Evolutionary conservation across 2,329 filamentous ascomycete species (phyloP), one percentile per base, ranked within the genome.

Genomic region (Blastomyces emzantsi): DNA sequence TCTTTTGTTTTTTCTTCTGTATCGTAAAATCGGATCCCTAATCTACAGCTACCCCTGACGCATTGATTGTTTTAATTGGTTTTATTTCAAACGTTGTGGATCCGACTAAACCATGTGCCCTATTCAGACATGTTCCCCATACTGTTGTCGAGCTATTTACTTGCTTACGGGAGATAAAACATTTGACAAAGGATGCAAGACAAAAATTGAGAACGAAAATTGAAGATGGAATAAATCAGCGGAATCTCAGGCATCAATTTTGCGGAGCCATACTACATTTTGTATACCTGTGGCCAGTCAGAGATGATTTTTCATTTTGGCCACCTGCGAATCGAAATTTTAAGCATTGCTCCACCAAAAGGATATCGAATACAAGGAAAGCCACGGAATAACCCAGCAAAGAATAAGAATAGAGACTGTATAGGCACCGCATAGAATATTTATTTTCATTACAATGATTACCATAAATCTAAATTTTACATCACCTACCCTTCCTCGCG

Each of bases 401-500:
- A 19, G 2, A 54, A 19, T 7, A 54, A 30, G 7, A 54, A 30
- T 33, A 54, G 15, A 47, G 13, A 43, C 52, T 33, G 15, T 30
- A 54, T 33, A 7, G 19, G 57, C 61, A 36, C 25, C 33, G 2
- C 8, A 45, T 45, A 17, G 45, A n/a, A n/a, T 58, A 36, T 5
- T 33, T n/a, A 22, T 39, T 45, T 25, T 25, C 11, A 25, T 36
- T 43, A 11, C 15, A 47, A 58, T 30, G 22, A 39, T 28, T 47
- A 62, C 52, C n/a, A 62, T 55, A 11, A 25, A 51, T 51, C 1
- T 5, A 62, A 25, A 28, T 51, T 0, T 13, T 55, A 55, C 60
- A 36, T 61, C 39, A 15, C 19, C 71, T 76, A 90, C 66, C 87
- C 85, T 74, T 92, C 89, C 69, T 91, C 90, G 49, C 81, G 80